Conservation (phyloP, 208 protist genomes). For the Acanthamoeba healyi region DNA sequence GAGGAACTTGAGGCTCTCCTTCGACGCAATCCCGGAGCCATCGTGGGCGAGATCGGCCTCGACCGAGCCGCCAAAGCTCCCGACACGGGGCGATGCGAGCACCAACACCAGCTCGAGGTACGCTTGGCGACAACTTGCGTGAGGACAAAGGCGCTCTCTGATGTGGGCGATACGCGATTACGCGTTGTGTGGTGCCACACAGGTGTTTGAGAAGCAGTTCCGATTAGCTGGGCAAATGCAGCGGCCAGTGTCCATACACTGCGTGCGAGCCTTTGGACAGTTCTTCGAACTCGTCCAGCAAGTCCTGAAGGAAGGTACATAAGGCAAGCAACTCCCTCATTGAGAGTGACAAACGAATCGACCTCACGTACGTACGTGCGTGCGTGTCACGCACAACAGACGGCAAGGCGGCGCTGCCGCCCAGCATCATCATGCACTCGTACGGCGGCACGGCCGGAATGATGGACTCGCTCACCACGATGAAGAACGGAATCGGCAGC, state of each 20-base stretch:
- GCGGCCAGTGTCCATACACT: constrained; percentile 59
- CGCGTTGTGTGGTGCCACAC: too few relatives aligned
- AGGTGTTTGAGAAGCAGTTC: constrained; percentile 49
- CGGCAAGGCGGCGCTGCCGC: neutral
- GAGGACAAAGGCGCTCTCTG: too few relatives aligned
- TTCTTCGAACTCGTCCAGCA: too few relatives aligned
- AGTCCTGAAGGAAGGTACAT: too few relatives aligned
- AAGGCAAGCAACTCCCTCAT: too few relatives aligned
- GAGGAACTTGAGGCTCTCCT: constrained; percentile 1
- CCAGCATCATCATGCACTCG: constrained; percentile 68
- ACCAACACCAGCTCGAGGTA: constrained; percentile 1
- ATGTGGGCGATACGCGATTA: too few relatives aligned
- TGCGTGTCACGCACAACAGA: neutral
- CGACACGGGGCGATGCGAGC: constrained; percentile 43
- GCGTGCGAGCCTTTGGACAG: constrained; percentile 70
- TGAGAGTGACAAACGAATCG: too few relatives aligned
- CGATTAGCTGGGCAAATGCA: constrained; percentile 3
- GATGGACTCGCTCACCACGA: neutral
- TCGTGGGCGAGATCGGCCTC: constrained; percentile 73
- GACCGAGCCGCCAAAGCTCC: constrained; percentile 59
- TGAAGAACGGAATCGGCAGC: neutral
- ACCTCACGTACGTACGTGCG: too few relatives aligned
- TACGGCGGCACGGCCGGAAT: constrained; percentile 40
- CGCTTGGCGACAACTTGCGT: too few relatives aligned
- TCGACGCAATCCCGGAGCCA: constrained; percentile 7